phyloP scores from a whole-genome alignment of 257 asterid species.

The Petrea volubilis region DNA sequence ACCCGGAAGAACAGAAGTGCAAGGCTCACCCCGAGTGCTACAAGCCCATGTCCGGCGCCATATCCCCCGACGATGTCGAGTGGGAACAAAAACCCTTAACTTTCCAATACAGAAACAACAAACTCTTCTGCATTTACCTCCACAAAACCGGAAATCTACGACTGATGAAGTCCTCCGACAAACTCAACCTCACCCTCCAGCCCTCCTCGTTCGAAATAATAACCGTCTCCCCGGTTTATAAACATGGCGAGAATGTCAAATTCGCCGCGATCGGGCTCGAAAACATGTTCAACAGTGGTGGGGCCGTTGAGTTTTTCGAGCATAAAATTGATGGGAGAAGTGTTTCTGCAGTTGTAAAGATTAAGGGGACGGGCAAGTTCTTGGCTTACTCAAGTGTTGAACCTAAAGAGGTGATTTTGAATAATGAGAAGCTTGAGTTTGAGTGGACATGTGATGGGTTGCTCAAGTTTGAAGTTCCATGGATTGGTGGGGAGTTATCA shows the following conservation, averaged over 20 bases:
- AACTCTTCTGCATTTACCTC: slow-evolving; percentile 32
- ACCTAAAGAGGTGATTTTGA: slow-evolving; percentile 29
- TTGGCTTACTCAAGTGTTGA: slow-evolving; percentile 45
- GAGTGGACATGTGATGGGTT: slow-evolving; percentile 37
- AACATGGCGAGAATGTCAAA: neutral
- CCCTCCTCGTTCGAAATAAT: slow-evolving; percentile 37
- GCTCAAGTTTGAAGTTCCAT: slow-evolving; percentile 40
- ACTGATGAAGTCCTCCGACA: slow-evolving; percentile 27
- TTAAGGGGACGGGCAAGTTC: slow-evolving; percentile 43
- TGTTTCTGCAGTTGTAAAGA: slow-evolving; percentile 5
- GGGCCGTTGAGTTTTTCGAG: slow-evolving; percentile 31
- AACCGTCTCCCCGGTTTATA: slow-evolving; percentile 28
- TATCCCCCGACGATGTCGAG: slow-evolving; percentile 36
- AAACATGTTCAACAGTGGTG: slow-evolving; percentile 44
- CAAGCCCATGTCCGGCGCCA: slow-evolving; percentile 30
- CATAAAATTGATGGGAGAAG: slow-evolving; percentile 2
- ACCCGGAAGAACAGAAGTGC: slow-evolving; percentile 47
- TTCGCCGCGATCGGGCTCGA: slow-evolving; percentile 42
- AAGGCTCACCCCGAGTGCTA: slow-evolving; percentile 44
- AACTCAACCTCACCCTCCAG: slow-evolving; percentile 22
- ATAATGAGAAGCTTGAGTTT: slow-evolving; percentile 26
- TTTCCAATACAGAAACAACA: slow-evolving; percentile 10
- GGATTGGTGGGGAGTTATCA: slow-evolving; percentile 34
- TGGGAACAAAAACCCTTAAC: slow-evolving; percentile 40
- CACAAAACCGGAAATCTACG: slow-evolving; percentile 29